Conservation (phyloP, 192 early-diverging fungal species). For the Coemansia sp. region DNA sequence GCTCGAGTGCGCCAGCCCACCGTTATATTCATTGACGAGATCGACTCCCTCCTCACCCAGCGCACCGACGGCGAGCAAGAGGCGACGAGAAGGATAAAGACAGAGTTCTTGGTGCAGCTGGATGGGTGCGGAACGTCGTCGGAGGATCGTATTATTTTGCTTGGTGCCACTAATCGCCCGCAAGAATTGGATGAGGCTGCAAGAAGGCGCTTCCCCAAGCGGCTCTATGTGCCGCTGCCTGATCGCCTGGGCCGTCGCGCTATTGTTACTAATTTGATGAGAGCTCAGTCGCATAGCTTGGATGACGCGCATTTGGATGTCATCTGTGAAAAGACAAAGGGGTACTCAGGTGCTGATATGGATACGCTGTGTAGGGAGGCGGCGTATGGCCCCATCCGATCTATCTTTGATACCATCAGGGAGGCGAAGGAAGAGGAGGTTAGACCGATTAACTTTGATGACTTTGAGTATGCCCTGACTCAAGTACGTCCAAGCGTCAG, state of each 20-base stretch:
- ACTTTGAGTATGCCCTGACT: slow-evolving; percentile 78
- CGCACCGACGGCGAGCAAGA: slow-evolving; percentile 88
- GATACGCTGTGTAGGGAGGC: slow-evolving; percentile 77
- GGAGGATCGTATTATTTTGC: slow-evolving; percentile 77
- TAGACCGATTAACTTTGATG: slow-evolving; percentile 67
- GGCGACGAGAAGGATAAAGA: slow-evolving; percentile 86
- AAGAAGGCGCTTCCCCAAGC: slow-evolving; percentile 67
- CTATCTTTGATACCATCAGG: slow-evolving; percentile 58
- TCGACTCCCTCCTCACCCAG: slow-evolving; percentile 87
- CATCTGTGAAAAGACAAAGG: slow-evolving; percentile 65
- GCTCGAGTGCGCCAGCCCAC: slow-evolving; percentile 83
- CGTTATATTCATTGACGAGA: slow-evolving; percentile 93
- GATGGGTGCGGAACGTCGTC: slow-evolving; percentile 72
- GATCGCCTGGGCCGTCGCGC: slow-evolving; percentile 63
- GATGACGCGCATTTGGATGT: slow-evolving; percentile 57
- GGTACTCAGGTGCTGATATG: slow-evolving; percentile 89
- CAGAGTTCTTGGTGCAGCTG: slow-evolving; percentile 86
- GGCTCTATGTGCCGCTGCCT: slow-evolving; percentile 84
- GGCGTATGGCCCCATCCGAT: slow-evolving; percentile 71
- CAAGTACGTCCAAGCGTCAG: slow-evolving; percentile 86
- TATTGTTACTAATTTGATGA: slow-evolving; percentile 66
- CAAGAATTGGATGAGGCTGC: slow-evolving; percentile 94
- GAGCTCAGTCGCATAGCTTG: slow-evolving; percentile 58
- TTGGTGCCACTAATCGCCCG: slow-evolving; percentile 75
- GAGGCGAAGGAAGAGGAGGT: slow-evolving; percentile 61